These are phyloP conservation scores for Sorghum bicolor DNA, from an alignment of 176 grass and related monocot species.

Conservation along the genomic window Sorghum_bicolor_NCBIv3 NC_012875.2:58962001-58962500, in stretches of 20 bases:
- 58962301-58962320: conserved; percentile 81
- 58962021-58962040: background rate
- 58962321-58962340: conserved; percentile 83
- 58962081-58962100: background rate
- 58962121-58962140: background rate
- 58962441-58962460: conserved; percentile 79
- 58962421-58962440: conserved; percentile 94
- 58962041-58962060: background rate
- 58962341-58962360: conserved; percentile 97
- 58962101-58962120: background rate
- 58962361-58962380: conserved; percentile 76
- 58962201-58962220: conserved; percentile 4
- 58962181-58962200: conserved; percentile 3
- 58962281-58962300: conserved; percentile 96
- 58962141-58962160: background rate
- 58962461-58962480: conserved; percentile 60
- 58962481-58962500: conserved; percentile 68
- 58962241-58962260: conserved; percentile 15
- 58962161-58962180: background rate
- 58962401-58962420: conserved; percentile 92
- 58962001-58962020: background rate
- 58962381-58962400: conserved; percentile 96
- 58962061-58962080: background rate
- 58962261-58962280: conserved; percentile 63
- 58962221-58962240: conserved; percentile 27